Evolutionary conservation across 257 asterid genomes (phyloP), one percentile per base, ranked within the genome.

Genomic region (Solanum chilense): DNA sequence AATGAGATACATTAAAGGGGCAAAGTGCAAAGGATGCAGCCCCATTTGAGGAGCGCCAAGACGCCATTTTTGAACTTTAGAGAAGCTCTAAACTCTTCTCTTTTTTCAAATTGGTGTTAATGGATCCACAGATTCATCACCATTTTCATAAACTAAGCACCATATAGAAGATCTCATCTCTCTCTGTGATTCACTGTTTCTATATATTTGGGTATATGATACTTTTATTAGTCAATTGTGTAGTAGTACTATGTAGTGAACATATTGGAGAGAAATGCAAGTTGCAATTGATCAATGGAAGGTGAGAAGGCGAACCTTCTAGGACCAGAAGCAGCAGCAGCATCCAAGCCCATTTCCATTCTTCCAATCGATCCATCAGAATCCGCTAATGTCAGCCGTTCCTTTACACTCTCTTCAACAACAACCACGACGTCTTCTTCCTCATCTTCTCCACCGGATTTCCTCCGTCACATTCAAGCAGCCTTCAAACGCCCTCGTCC

Each of bases 401-500:
- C 93, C 25, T 91, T 88, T 69, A 89, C 93, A 21, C 31, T 37
- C 49, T 74, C 81, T 73, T 73, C 81, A 37, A 73, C 81, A 84
- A 89, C 94, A 58, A 88, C 86, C 86, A 90, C 92, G 29, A 84
- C 94, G 29, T 93, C 95, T 23, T 91, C 94, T 37, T 93, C 95
- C 6, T 89, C 96, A 45, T 87, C 94, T 73, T 95, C 98, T 39
- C 93, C 96, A 16, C 95, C 95, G 89, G 96, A 92, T 25, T 74
- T 93, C 86, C 93, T 97, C 89, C 96, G 98, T 74, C 89, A 93
- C 73, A 76, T 93, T 37, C 95, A 92, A 87, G 99, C 99, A 33
- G 94, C 97, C 89, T 91, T 90, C 90, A 97, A 96, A 90, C 97
- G 99, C 68, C 97, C 91, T 90, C 95, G 98, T 41, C 93, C 98